These are phyloP conservation scores for Leishmania amazonensis DNA, from an alignment of 208 protist genomes.

Conservation along the genomic window DNA sequence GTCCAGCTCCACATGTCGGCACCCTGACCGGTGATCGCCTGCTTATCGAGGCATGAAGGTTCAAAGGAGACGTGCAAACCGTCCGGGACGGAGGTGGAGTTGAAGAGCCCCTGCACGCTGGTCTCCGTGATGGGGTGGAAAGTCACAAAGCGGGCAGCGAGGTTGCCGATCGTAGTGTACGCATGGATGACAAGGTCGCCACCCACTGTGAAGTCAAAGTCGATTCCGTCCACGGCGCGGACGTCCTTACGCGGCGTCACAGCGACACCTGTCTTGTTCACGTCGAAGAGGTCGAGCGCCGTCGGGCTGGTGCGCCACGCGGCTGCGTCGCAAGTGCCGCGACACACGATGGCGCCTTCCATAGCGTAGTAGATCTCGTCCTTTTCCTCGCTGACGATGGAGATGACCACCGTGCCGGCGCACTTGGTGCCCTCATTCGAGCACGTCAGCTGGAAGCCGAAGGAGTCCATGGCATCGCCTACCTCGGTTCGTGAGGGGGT, in stretches of 20 bases:
- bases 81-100: slow-evolving; percentile 33
- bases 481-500: slow-evolving; percentile 5
- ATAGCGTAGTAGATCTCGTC: slow-evolving; percentile 55
- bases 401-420: slow-evolving; percentile 40
- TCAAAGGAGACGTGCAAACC: slow-evolving; percentile 78
- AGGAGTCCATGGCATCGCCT: slow-evolving; percentile 45
- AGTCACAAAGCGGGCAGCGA: slow-evolving; percentile 86
- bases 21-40: slow-evolving; percentile 56
- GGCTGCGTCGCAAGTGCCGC: slow-evolving; percentile 70
- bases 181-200: slow-evolving; percentile 66
- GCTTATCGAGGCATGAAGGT: slow-evolving; percentile 64
- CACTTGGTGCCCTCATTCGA: slow-evolving; percentile 25
- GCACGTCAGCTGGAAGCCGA: slow-evolving; percentile 66
- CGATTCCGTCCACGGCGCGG: slow-evolving; percentile 46
- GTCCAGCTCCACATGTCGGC: slow-evolving; percentile 67
- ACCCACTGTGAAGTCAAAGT: slow-evolving; percentile 62
- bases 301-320: slow-evolving; percentile 55
- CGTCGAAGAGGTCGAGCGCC: slow-evolving; percentile 40
- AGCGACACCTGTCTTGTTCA: slow-evolving; percentile 22
- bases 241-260: slow-evolving; percentile 60
- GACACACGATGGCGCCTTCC: slow-evolving; percentile 66
- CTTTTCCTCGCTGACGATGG: slow-evolving; percentile 21
- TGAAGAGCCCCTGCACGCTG: slow-evolving; percentile 36
- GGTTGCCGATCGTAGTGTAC: slow-evolving; percentile 78
- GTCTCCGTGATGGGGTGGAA: slow-evolving; percentile 61